Base-by-base conservation (phyloP, 169 alveolate genomes). In the Toxoplasma gondii region DNA sequence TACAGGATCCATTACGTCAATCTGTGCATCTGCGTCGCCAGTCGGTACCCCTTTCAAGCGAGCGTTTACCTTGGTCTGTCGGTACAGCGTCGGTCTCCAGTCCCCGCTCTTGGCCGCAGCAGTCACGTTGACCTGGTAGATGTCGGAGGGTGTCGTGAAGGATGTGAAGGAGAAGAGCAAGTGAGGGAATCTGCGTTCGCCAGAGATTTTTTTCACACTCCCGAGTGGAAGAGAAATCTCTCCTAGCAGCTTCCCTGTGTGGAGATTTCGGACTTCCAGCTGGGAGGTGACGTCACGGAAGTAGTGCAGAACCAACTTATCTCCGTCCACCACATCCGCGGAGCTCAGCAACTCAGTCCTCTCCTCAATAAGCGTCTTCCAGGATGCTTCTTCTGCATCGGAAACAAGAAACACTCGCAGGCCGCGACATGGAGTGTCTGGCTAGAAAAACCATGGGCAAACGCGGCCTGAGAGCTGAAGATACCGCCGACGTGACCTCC, bases 111-210 rank as follows among this genome's bases (percentile, higher is more conserved):
- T 64, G 78, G n/a, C 78, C 24, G 78, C 78, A 31, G 78, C 78
- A 24, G 78, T 82, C 31, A 92, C 43, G 74, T 83, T 88, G n/a
- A 83, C 81, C 54, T 64, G 92, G 74, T 64, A 83, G 38, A 84
- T 84, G 41, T 49, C 41, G 9, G 84, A 36, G 22, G 94, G 94
- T 19, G 91, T 82, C 53, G 67, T 64, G 88, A 92, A 92, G 87
- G 86, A 78, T 12, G 94, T 82, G 54, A 92, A 34, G 78, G 86
- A 78, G 91, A 92, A 92, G 53, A 92, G 91, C 53, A 92, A 38
- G 53, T 92, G 88, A 36, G 80, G 64, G 90, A 16, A 49, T 17
- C 54, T 92, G n/a, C 94, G 81, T 69, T 83, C 38, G 36, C 94
- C 94, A 24, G 94, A 92, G 69, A 92, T 41, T 12, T 41, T 87